These are phyloP conservation scores for Fusarium pseudoanthophilum DNA, from an alignment of 2,329 filamentous ascomycete genomes.

Conservation along the genomic window DNA sequence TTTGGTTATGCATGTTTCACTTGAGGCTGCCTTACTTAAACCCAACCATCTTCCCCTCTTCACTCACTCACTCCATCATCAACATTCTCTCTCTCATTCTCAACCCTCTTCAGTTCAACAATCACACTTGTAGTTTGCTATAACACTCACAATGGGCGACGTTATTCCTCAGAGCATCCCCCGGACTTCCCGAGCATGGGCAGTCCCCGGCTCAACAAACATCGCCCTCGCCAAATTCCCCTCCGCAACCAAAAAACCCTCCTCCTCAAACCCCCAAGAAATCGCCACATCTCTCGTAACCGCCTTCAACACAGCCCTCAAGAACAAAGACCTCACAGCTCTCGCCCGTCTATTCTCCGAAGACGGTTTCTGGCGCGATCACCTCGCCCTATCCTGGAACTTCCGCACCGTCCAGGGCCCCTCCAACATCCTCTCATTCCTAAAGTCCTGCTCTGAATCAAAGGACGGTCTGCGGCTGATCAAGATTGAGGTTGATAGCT, in stretches of 20 bases:
- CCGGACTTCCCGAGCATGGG: constrained; percentile 41
- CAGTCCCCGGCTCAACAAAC: constrained; percentile 64
- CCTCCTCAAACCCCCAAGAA: constrained; percentile 49
- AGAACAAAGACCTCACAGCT: constrained; percentile 47
- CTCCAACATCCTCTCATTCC: constrained; percentile 52
- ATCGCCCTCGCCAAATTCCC: constrained; percentile 59
- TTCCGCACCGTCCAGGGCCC: constrained; percentile 62
- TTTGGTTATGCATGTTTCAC: constrained; percentile 19
- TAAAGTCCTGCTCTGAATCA: constrained; percentile 47
- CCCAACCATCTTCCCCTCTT: constrained; percentile 8
- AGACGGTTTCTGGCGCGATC: constrained; percentile 68
- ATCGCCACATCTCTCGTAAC: constrained; percentile 53
- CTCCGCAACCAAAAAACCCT: constrained; percentile 39
- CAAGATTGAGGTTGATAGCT: constrained; percentile 59
- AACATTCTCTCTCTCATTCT: not conserved
- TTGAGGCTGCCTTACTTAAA: constrained; percentile 16
- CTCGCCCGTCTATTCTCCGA: constrained; percentile 46
- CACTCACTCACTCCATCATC: not conserved
- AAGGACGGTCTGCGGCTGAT: constrained; percentile 55
- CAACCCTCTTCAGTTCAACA: not conserved
- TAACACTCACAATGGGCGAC: constrained; percentile 31
- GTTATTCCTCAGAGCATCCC: constrained; percentile 37
- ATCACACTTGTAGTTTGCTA: not conserved
- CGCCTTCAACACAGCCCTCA: constrained; percentile 55
- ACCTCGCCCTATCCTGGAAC: constrained; percentile 66